These are phyloP conservation scores for Aureobasidium sp. DNA, from an alignment of 2,329 filamentous ascomycete genomes.

Conservation along the genomic window DNA sequence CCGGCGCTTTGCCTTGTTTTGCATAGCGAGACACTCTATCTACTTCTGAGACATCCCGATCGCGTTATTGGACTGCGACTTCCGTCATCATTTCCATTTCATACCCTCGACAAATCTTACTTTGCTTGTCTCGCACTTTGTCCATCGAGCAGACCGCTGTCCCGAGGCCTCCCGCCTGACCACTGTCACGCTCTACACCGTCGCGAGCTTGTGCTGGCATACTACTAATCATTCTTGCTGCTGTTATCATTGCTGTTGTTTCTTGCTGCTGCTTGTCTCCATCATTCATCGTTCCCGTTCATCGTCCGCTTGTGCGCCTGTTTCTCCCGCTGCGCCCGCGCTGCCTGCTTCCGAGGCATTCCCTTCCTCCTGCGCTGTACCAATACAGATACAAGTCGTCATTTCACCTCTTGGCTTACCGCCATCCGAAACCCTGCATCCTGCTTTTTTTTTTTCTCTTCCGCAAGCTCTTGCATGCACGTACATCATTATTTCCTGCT, in stretches of 20 bases:
- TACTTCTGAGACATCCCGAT: conserved; percentile 13
- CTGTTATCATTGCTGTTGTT: neutral
- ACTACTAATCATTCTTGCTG: neutral
- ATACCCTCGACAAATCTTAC: conserved; percentile 3
- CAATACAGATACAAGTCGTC: conserved; percentile 2
- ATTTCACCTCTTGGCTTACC: conserved; percentile 14
- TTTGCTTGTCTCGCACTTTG: conserved; percentile 14
- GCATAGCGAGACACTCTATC: conserved; percentile 15
- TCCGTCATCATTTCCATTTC: conserved; percentile 6
- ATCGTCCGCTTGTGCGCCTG: conserved; percentile 10
- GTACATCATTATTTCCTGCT: conserved; percentile 13
- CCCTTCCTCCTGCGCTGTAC: neutral
- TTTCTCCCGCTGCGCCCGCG: neutral
- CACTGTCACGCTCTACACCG: conserved; percentile 5
- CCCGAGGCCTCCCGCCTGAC: neutral
- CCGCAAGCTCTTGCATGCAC: conserved; percentile 12
- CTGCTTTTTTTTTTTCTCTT: conserved; percentile 12
- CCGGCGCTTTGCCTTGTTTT: conserved; percentile 8
- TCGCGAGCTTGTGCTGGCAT: neutral
- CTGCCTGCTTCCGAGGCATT: neutral
- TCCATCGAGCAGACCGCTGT: neutral
- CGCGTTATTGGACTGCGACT: conserved; percentile 8
- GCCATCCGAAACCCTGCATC: conserved; percentile 16
- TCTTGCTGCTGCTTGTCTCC: neutral
- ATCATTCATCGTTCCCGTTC: neutral